Evolutionary conservation across 768 basidiomycete species (phyloP).

Genomic region (Trametes coccinea): DNA sequence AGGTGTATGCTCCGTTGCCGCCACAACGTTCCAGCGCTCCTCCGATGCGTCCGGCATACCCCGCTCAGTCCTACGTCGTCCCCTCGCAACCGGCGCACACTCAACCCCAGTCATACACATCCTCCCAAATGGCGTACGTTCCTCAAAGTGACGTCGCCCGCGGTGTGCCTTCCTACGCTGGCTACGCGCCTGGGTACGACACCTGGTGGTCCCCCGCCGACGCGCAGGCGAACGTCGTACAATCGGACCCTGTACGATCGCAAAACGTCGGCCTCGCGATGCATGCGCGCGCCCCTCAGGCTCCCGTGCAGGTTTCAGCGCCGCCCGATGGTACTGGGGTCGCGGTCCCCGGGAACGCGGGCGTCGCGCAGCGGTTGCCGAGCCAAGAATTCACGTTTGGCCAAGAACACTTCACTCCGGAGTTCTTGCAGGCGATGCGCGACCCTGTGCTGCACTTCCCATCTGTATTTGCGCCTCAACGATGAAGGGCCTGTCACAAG

Average conservation of each 20-base stretch:
- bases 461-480: constrained; percentile 6
- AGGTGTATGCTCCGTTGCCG: neutral
- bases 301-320: neutral
- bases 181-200: constrained; percentile 19
- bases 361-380: constrained; percentile 10
- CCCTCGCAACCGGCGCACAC: neutral
- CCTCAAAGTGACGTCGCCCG: neutral
- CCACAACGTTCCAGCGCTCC: neutral
- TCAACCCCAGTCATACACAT: neutral
- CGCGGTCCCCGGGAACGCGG: neutral
- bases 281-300: neutral
- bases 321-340: neutral
- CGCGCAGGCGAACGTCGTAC: neutral
- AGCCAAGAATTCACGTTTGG: constrained; percentile 29
- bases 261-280: neutral
- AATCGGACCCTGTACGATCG: neutral
- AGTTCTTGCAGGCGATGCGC: constrained; percentile 28
- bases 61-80: neutral
- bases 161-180: neutral
- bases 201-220: constrained; percentile 19
- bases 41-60: neutral
- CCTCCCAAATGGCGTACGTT: neutral
- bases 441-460: constrained; percentile 25
- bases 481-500: too few relatives aligned
- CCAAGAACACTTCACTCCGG: constrained; percentile 23